phyloP scores from a whole-genome alignment of 495 filamentous ascomycete genomes.

The Tuber indicum region DNA sequence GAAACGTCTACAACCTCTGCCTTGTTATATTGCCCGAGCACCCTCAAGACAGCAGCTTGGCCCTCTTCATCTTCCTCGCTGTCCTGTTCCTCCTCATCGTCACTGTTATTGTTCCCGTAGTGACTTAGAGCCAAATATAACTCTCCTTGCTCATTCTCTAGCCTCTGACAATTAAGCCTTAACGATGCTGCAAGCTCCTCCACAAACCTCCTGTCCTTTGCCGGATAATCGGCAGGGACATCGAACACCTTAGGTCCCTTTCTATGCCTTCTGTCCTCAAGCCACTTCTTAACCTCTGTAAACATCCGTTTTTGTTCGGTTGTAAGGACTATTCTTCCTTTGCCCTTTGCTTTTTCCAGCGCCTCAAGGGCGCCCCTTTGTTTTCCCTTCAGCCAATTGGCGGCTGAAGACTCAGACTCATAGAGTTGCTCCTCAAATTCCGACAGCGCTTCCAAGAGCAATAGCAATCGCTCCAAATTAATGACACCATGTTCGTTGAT shows the following conservation, averaged over 20 bases:
- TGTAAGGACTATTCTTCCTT: slow-evolving; percentile 66
- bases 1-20: slow-evolving; percentile 77
- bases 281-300: slow-evolving; percentile 67
- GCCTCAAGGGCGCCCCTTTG: slow-evolving; percentile 56
- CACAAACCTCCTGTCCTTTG: slow-evolving; percentile 84
- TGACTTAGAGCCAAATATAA: slow-evolving; percentile 71
- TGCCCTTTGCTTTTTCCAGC: slow-evolving; percentile 55
- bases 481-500: slow-evolving; percentile 94
- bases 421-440: slow-evolving; percentile 86
- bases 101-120: slow-evolving; percentile 50
- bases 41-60: slow-evolving; percentile 69
- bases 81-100: slow-evolving; percentile 53
- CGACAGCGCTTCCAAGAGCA: slow-evolving; percentile 75
- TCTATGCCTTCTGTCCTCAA: slow-evolving; percentile 21
- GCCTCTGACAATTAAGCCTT: slow-evolving; percentile 71
- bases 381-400: slow-evolving; percentile 86
- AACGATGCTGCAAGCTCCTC: slow-evolving; percentile 79
- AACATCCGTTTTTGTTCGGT: slow-evolving; percentile 73
- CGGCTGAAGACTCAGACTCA: slow-evolving; percentile 79
- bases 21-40: slow-evolving; percentile 82
- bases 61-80: slow-evolving; percentile 81
- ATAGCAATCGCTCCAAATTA: slow-evolving; percentile 68
- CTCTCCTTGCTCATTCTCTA: slow-evolving; percentile 69
- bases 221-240: slow-evolving; percentile 66
- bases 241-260: slow-evolving; percentile 53